Base-by-base conservation (phyloP, 2,329 filamentous ascomycete species). In the Ceratocystis cubensis region DNA sequence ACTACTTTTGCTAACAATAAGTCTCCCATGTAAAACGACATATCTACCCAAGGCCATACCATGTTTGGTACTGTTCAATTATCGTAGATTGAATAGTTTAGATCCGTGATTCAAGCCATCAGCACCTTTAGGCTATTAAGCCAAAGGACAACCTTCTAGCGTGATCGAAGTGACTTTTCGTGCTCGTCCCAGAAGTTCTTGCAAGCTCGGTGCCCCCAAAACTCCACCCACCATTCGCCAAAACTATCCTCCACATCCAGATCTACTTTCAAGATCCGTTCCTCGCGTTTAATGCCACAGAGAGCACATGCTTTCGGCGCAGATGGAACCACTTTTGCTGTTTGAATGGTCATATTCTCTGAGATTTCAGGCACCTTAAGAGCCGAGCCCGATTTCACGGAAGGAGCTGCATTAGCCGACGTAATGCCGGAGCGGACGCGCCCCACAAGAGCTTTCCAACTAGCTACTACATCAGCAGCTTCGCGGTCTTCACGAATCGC, bases 161-260 rank as follows among this genome's bases (percentile, higher is more conserved):
- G 82, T 71, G 88, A 87, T 69, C 84, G 83, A 70, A 96, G 77
- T 67, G 80, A 80, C 65, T 80, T 80, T 74, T 89, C 88, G 74
- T 95, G 87, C 71, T 87, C 80, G 68, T 87, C 78, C 93, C 93
- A 97, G 73, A 96, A 96, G 69, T 88, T 87, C 73, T 84, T 84
- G 76, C 93, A 97, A 22, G 84, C 83, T 69, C 84, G 79, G 75
- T 92, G 88, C 0, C 88, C 90, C 88, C 91, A 92, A 74, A 93
- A 87, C 59, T 96, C 91, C 53, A 88, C 80, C 93, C 93, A 97
- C 90, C 91, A 97, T 77, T 97, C 93, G 13, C 91, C 91, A 78
- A 96, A 96, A 74, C 88, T 91, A 75, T 97, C 93, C 71, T 93
- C 86, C 7, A 95, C 84, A 30, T 86, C 81, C 64, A 86, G 78